These are phyloP conservation scores for Arthrinium phaeospermum DNA, from an alignment of 2,329 filamentous ascomycete species.

Conservation along the genomic window DNA sequence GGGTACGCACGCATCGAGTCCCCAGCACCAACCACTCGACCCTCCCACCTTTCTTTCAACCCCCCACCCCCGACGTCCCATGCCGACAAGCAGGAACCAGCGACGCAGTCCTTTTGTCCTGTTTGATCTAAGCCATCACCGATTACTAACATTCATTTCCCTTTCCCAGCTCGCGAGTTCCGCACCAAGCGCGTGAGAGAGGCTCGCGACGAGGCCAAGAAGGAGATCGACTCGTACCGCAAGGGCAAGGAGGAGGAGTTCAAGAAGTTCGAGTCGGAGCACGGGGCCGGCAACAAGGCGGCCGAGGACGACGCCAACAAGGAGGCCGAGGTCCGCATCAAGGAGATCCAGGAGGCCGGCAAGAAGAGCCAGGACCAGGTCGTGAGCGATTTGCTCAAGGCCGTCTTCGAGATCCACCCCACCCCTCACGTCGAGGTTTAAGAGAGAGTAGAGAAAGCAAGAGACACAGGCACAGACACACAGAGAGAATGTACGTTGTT, in stretches of 20 bases:
- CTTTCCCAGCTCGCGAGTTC: constrained; percentile 47
- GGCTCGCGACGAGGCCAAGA: constrained; percentile 94
- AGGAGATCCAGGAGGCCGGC: constrained; percentile 81
- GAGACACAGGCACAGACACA: no score
- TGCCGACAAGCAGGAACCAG: background rate
- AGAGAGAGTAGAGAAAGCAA: no score
- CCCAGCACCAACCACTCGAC: background rate
- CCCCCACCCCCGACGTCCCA: constrained; percentile 27
- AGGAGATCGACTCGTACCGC: constrained; percentile 94
- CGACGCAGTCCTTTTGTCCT: no score
- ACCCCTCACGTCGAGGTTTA: constrained; percentile 48
- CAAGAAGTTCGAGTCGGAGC: constrained; percentile 91
- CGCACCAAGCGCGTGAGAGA: constrained; percentile 98
- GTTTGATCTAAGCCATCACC: background rate
- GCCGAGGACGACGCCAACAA: constrained; percentile 80
- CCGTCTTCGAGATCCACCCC: constrained; percentile 85
- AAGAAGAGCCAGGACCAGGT: constrained; percentile 81
- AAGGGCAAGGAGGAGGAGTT: constrained; percentile 91
- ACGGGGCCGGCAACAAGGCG: constrained; percentile 85
- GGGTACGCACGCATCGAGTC: constrained; percentile 60
- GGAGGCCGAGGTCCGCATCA: constrained; percentile 81
- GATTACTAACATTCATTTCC: constrained; percentile 25
- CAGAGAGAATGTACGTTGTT: background rate
- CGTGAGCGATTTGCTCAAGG: constrained; percentile 79
- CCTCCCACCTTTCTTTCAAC: background rate